A percentile compares a stretch with the other conserved stretches of the same genome.
Conservation (phyloP, 2,329 filamentous ascomycete genomes). For the Penicillium crustosum region DNA sequence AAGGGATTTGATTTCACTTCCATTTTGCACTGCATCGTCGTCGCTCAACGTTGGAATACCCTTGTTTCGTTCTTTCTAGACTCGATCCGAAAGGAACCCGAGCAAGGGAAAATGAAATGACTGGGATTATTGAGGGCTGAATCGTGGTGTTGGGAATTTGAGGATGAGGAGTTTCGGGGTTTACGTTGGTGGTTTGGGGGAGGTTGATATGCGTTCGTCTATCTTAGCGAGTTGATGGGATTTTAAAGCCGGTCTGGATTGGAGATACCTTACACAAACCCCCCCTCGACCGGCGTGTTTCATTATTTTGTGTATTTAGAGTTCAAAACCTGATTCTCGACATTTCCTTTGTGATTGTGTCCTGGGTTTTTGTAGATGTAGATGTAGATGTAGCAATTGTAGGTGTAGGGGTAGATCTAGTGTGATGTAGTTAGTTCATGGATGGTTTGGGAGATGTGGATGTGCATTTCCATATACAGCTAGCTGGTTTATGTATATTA, state of each 20-base stretch:
- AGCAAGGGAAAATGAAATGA: conserved; percentile 4
- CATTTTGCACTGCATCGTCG: conserved; percentile 6
- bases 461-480: not conserved
- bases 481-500: not conserved
- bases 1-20: conserved; percentile 25
- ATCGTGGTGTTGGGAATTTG: not conserved
- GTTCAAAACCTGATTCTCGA: conserved; percentile 39
- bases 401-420: too few species aligned
- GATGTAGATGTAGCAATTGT: not conserved
- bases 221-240: conserved; percentile 28
- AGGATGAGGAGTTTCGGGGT: not conserved
- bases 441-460: not conserved
- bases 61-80: conserved; percentile 7
- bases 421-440: not conserved
- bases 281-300: conserved; percentile 34
- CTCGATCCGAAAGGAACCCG: conserved; percentile 9
- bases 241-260: conserved; percentile 31
- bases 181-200: not conserved
- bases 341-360: conserved; percentile 25
- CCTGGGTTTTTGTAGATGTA: not conserved
- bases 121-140: not conserved
- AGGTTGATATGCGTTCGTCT: conserved; percentile 12
- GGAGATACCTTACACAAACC: conserved; percentile 20
- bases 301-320: conserved; percentile 44
- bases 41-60: not conserved